Evolutionary conservation across 257 asterid species (phyloP), one percentile per base, ranked within the genome.

Genomic region (Solanum habrochaites): DNA sequence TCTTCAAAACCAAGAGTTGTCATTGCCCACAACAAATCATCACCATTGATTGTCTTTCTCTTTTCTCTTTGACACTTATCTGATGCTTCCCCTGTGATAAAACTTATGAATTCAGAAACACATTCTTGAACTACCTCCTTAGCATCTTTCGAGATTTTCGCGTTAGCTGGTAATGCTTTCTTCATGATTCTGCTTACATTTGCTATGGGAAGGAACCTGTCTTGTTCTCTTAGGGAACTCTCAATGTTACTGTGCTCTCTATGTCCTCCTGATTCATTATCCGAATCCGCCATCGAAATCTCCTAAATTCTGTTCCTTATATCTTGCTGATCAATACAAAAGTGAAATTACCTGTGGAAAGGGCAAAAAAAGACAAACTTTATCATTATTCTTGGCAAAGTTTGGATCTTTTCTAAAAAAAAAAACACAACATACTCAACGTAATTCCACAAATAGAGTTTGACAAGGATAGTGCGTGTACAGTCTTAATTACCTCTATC

Each of bases 201-300:
- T 11, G 96, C 96, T 88, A 93, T 93, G 23, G 96, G 96, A 2
- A 93, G 94, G 89, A 93, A 91, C 87, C 94, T 88, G 89, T 93
- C 96, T 85, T 92, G 96, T 83, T 93, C 96, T n/a, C 91, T 90
- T 1, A 88, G 91, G 11, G 94, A 93, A 64, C 73, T 82, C n/a
- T 92, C 96, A 88, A 82, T 77, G 85, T 73, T 91, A 72, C 88
- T 86, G 87, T 87, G 74, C 40, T 91, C 93, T 49, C 90, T 92
- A 29, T 93, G 90, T 3, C 97, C 98, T 56, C 98, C 98, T 23
- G 98, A 95, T 88, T 95, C 98, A 87, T 94, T 95, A 86, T 94
- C 98, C 7, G 98, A 94, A 90, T 95, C 98, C 32, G 95, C 98
- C 98, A 95, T 94, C 72, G 5, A 21, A 56, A 56, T 52, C 40